A percentile compares a stretch with the other conserved stretches of the same genome.
Evolutionary conservation across 768 basidiomycete genomes (phyloP).

Genomic region (Trametes cingulata): DNA sequence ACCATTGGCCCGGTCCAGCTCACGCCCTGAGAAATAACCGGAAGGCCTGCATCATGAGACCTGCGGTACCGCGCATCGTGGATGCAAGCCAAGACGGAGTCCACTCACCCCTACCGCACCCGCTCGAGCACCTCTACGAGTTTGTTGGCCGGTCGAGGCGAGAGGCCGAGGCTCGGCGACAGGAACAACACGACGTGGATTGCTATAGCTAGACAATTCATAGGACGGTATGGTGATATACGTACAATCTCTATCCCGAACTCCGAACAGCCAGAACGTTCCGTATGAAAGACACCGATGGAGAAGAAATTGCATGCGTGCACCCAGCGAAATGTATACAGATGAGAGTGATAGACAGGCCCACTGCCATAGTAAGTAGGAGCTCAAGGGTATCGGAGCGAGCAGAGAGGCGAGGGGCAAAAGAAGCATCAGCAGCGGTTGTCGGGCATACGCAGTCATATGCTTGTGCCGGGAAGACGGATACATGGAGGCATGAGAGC

Average conservation of each 20-base stretch:
- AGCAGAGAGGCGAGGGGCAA: neutral
- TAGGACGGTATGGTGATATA: neutral
- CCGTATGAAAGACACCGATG: conserved; percentile 15
- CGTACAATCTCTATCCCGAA: conserved; percentile 10
- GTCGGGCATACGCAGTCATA: neutral
- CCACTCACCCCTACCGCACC: neutral
- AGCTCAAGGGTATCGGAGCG: conserved; percentile 7
- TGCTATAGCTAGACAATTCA: neutral
- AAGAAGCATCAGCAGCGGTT: neutral
- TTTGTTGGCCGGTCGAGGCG: neutral
- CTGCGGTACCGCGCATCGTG: neutral
- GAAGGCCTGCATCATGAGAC: neutral
- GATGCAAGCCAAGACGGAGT: neutral
- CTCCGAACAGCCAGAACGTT: conserved; percentile 2
- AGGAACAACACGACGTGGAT: neutral
- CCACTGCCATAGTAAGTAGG: no score
- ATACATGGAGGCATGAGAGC: neutral
- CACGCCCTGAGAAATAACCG: neutral
- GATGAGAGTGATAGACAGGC: conserved; percentile 11
- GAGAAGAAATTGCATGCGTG: conserved; percentile 6
- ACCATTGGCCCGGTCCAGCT: neutral
- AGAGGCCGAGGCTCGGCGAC: neutral
- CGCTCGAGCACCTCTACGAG: neutral
- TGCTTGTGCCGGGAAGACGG: neutral
- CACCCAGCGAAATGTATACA: conserved; percentile 18